Conservation (phyloP, 352 stramenopile genomes). For the Phytophthora ohioensis region DNA sequence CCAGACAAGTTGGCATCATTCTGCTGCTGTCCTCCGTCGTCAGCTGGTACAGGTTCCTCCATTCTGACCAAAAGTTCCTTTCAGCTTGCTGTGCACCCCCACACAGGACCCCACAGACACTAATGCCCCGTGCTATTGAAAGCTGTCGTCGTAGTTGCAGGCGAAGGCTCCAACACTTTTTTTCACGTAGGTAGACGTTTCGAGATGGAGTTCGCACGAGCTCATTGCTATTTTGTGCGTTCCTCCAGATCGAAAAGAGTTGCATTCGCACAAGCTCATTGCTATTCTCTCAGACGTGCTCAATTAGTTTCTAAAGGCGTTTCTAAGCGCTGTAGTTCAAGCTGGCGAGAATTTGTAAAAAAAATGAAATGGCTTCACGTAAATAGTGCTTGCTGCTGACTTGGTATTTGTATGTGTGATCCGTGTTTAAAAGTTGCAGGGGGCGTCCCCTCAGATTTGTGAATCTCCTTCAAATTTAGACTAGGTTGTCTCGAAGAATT, state of each 20-base stretch:
- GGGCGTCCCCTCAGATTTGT: no score
- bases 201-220: background rate
- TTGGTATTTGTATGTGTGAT: no score
- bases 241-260: background rate
- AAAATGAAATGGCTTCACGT: no score
- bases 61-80: slow-evolving; percentile 14
- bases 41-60: slow-evolving; percentile 29
- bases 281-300: no score
- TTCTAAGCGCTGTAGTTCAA: no score
- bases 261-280: no score
- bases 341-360: no score
- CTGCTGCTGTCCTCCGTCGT: slow-evolving; percentile 32
- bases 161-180: background rate
- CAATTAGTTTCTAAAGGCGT: no score
- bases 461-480: no score
- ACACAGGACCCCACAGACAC: background rate
- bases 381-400: no score
- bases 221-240: slow-evolving; percentile 13
- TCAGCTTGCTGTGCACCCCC: slow-evolving; percentile 3
- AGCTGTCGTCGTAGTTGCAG: background rate
- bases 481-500: no score
- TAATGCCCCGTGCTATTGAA: slow-evolving; percentile 1
- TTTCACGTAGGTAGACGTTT: slow-evolving; percentile 11
- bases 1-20: slow-evolving; percentile 11
- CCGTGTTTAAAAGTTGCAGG: no score